phyloP scores from a whole-genome alignment of 2,329 filamentous ascomycete species.

The Hymenoscyphus scutula region DNA sequence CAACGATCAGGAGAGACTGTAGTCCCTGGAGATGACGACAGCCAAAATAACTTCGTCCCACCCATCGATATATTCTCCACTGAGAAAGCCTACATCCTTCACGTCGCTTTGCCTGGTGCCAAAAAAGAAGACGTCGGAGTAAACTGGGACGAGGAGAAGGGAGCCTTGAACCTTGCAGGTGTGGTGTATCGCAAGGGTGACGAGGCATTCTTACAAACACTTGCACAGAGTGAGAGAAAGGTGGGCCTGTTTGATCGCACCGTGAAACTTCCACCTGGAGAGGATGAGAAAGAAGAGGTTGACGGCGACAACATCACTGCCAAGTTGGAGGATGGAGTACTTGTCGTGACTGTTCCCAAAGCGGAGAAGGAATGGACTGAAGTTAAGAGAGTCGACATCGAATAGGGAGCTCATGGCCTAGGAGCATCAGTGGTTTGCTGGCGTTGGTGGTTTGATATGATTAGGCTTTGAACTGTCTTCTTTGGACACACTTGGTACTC shows the following conservation, averaged over 20 bases:
- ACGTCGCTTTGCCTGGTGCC: constrained; percentile 72
- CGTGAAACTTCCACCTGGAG: constrained; percentile 56
- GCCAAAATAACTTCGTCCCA: constrained; percentile 52
- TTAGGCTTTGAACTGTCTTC: background rate
- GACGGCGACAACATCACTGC: constrained; percentile 68
- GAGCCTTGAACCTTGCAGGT: constrained; percentile 64
- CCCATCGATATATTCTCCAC: constrained; percentile 77
- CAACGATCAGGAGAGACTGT: constrained; percentile 28
- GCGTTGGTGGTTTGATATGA: background rate
- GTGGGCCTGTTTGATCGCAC: constrained; percentile 73
- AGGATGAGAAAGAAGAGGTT: constrained; percentile 56
- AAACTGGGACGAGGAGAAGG: constrained; percentile 70
- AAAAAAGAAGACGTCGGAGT: constrained; percentile 77
- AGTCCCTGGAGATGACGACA: constrained; percentile 28
- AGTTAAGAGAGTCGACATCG: constrained; percentile 58
- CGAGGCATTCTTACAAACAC: constrained; percentile 63
- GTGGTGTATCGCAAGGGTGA: constrained; percentile 70
- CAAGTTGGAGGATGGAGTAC: constrained; percentile 74
- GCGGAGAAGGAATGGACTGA: constrained; percentile 64
- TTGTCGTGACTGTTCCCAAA: constrained; percentile 77
- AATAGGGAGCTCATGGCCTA: constrained; percentile 29
- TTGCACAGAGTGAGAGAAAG: constrained; percentile 63
- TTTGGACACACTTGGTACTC: background rate
- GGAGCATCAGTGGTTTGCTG: background rate
- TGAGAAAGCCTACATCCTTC: constrained; percentile 61